These are phyloP conservation scores for Yamadazyma mexicana DNA, from an alignment of 1,139 yeast species.

Conservation along the genomic window DNA sequence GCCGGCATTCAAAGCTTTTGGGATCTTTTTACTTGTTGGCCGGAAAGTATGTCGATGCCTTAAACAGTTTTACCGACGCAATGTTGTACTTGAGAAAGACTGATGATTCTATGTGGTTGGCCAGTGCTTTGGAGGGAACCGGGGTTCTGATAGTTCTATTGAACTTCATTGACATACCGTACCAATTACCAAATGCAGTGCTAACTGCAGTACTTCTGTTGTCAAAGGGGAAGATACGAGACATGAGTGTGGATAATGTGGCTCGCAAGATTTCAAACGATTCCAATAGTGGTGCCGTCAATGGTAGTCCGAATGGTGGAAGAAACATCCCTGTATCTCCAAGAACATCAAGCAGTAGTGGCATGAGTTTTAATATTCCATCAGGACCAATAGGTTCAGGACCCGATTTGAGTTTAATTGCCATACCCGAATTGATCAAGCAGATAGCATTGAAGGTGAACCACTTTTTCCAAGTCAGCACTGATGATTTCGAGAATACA, in stretches of 20 bases:
- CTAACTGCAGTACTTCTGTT: slow-evolving; percentile 27
- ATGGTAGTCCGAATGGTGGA: neutral
- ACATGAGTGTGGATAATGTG: slow-evolving; percentile 18
- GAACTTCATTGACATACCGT: slow-evolving; percentile 57
- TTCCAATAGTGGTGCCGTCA: slow-evolving; percentile 14
- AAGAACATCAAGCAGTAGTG: slow-evolving; percentile 6
- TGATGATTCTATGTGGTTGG: slow-evolving; percentile 86
- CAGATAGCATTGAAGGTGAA: slow-evolving; percentile 46
- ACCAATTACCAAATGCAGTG: slow-evolving; percentile 53
- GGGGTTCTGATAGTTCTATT: slow-evolving; percentile 66
- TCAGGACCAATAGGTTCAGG: slow-evolving; percentile 10
- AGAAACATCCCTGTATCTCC: slow-evolving; percentile 4
- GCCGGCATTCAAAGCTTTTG: slow-evolving; percentile 72
- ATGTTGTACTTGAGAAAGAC: slow-evolving; percentile 56
- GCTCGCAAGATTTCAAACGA: slow-evolving; percentile 23
- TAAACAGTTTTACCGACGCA: slow-evolving; percentile 73
- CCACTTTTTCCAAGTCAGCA: slow-evolving; percentile 59
- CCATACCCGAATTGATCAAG: slow-evolving; percentile 52
- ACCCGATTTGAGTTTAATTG: slow-evolving; percentile 29
- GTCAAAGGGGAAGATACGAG: slow-evolving; percentile 23
- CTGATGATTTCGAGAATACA: slow-evolving; percentile 64
- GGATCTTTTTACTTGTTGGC: slow-evolving; percentile 79
- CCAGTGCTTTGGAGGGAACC: slow-evolving; percentile 78
- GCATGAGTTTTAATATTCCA: slow-evolving; percentile 3
- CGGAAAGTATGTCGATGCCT: slow-evolving; percentile 73